These are phyloP conservation scores for Durusdinium trenchii DNA, from an alignment of 73 alveolate genomes.

Conservation along the genomic window DNA sequence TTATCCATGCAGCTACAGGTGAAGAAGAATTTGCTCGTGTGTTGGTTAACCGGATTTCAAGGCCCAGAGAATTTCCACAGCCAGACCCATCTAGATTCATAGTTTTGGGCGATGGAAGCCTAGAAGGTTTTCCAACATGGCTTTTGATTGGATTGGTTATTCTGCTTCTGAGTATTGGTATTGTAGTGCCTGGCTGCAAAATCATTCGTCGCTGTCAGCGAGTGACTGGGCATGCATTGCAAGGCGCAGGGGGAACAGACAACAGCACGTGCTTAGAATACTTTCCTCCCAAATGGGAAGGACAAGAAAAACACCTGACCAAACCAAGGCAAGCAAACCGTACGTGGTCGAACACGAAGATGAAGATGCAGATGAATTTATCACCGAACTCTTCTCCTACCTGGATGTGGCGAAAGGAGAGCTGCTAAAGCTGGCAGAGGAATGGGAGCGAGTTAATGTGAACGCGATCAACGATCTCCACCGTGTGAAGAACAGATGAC, in stretches of 20 bases:
- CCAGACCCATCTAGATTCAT: constrained; percentile 69
- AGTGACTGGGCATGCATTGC: background rate
- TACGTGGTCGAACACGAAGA: constrained; percentile 66
- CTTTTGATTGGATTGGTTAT: constrained; percentile 24
- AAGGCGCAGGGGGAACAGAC: too few relatives aligned
- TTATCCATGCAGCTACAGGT: constrained; percentile 57
- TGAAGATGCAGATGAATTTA: constrained; percentile 67
- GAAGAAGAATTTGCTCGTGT: constrained; percentile 16
- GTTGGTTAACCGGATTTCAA: constrained; percentile 30
- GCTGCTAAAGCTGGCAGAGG: constrained; percentile 60
- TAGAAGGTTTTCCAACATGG: constrained; percentile 64
- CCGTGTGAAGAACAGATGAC: constrained; percentile 59
- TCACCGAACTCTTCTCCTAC: constrained; percentile 19
- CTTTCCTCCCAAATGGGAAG: too few relatives aligned
- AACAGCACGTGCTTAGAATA: too few relatives aligned
- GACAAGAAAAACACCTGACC: too few relatives aligned
- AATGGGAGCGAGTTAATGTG: constrained; percentile 88
- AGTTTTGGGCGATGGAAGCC: constrained; percentile 31
- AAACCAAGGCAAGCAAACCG: constrained; percentile 37
- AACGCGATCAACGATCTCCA: constrained; percentile 80
- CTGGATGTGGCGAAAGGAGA: constrained; percentile 36
- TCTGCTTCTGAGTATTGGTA: constrained; percentile 38
- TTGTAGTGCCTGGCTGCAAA: constrained; percentile 64
- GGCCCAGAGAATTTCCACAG: constrained; percentile 41
- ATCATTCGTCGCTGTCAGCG: constrained; percentile 83